Percentiles rank a stretch among this genome's conserved stretches.
phyloP scores from a whole-genome alignment of 2,329 filamentous ascomycete genomes.

The Aureobasidium subglaciale region DNA sequence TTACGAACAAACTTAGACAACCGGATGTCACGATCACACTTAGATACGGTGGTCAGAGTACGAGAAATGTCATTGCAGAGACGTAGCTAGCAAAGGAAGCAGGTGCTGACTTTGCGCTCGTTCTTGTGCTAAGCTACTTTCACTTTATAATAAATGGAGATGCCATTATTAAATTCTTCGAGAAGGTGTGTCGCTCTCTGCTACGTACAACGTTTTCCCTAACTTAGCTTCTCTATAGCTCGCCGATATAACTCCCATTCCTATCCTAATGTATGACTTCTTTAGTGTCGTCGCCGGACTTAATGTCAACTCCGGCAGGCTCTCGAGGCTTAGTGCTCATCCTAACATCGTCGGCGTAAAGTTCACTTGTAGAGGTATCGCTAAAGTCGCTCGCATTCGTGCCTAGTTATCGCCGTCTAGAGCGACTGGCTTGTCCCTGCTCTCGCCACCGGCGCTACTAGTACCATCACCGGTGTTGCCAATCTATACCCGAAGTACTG shows the following conservation, averaged over 20 bases:
- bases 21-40: constrained; percentile 64
- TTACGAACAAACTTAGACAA: constrained; percentile 62
- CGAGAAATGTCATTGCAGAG: constrained; percentile 35
- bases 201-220: constrained; percentile 14
- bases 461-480: constrained; percentile 56
- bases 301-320: constrained; percentile 38
- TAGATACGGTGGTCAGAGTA: constrained; percentile 49
- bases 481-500: constrained; percentile 53
- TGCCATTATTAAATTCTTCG: constrained; percentile 31
- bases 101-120: constrained; percentile 33
- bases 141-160: constrained; percentile 34
- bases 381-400: constrained; percentile 34
- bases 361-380: constrained; percentile 34
- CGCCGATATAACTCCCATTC: constrained; percentile 48
- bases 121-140: constrained; percentile 35
- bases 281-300: constrained; percentile 38
- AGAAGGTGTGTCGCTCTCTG: constrained; percentile 27
- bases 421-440: constrained; percentile 47
- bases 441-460: constrained; percentile 51
- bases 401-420: constrained; percentile 20
- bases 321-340: constrained; percentile 30
- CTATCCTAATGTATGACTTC: constrained; percentile 44
- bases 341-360: constrained; percentile 33
- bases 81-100: constrained; percentile 32
- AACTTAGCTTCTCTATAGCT: constrained; percentile 37